A percentile compares a stretch with the other conserved stretches of the same genome.
phyloP scores from a whole-genome alignment of 148 eudicot species.

The Chenopodium formosanum region DNA sequence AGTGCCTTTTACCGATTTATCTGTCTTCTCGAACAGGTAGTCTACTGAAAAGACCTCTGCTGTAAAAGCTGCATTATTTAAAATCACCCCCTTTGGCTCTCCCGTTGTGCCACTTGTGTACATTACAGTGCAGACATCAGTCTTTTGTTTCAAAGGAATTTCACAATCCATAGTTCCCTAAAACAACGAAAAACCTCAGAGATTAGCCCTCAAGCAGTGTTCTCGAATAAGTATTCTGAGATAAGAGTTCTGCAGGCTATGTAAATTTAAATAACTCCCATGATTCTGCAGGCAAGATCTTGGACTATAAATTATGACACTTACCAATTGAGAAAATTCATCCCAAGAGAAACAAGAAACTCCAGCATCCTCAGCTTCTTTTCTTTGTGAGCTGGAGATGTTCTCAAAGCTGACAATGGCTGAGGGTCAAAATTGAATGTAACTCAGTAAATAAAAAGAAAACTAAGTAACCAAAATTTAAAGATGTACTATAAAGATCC shows the following conservation, averaged over 20 bases:
- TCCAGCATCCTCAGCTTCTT: conserved; percentile 63
- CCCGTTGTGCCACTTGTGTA: conserved; percentile 97
- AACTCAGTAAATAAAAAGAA: conserved; percentile 12
- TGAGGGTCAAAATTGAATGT: conserved; percentile 30
- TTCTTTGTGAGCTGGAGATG: conserved; percentile 54
- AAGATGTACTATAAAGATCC: not conserved
- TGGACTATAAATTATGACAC: not conserved
- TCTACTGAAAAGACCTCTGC: conserved; percentile 64
- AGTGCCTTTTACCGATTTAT: conserved; percentile 52
- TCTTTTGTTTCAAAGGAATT: conserved; percentile 54
- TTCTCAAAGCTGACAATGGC: conserved; percentile 86
- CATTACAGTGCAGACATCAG: conserved; percentile 81
- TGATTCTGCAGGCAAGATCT: too few relatives aligned
- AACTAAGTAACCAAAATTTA: not conserved
- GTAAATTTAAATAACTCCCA: not conserved
- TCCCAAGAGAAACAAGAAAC: conserved; percentile 86
- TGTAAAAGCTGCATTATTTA: conserved; percentile 59
- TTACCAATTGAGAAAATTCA: conserved; percentile 66
- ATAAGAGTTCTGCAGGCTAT: not conserved
- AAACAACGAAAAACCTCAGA: conserved; percentile 12
- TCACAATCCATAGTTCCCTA: conserved; percentile 64
- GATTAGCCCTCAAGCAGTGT: not conserved
- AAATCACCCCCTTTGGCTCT: conserved; percentile 93
- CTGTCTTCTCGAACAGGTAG: conserved; percentile 58
- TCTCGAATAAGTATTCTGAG: not conserved